Evolutionary conservation across 148 eudicot genomes (phyloP).

Genomic region (Bassia scoparia): DNA sequence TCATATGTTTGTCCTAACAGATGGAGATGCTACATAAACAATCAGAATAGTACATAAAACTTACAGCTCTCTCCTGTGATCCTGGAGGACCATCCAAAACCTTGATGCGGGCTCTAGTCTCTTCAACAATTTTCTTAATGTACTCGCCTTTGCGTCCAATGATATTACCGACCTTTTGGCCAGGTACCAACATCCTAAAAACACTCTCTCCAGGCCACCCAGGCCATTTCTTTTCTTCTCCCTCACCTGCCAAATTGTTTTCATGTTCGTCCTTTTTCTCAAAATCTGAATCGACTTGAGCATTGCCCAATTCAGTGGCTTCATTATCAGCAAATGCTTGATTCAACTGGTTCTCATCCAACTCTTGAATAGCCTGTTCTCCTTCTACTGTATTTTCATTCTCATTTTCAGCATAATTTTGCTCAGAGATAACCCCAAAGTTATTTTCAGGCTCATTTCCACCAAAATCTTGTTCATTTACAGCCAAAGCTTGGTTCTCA

Average conservation of each 20-base stretch:
- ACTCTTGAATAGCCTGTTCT: conserved; percentile 24
- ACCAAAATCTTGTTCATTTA: conserved; percentile 23
- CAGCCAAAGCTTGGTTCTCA: conserved; percentile 25
- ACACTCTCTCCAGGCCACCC: conserved; percentile 99
- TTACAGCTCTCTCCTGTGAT: conserved; percentile 85
- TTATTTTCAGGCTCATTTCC: conserved; percentile 27
- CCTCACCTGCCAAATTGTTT: conserved; percentile 30
- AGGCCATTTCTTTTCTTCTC: conserved; percentile 82
- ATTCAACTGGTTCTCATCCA: conserved; percentile 26
- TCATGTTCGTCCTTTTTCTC: conserved; percentile 40
- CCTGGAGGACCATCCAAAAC: conserved; percentile 97
- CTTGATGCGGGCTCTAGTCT: conserved; percentile 87
- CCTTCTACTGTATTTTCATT: conserved; percentile 24
- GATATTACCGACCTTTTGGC: conserved; percentile 83
- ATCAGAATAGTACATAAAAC: conserved; percentile 25
- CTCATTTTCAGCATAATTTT: conserved; percentile 24
- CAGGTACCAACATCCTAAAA: conserved; percentile 84
- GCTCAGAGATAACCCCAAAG: conserved; percentile 26
- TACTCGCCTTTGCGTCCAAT: conserved; percentile 97
- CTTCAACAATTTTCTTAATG: conserved; percentile 91
- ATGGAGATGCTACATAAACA: not conserved
- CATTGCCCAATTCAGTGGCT: conserved; percentile 32
- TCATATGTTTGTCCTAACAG: not conserved
- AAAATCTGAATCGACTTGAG: conserved; percentile 28
- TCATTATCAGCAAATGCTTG: conserved; percentile 31